phyloP scores from a whole-genome alignment of 129 eudicot genomes.

The Flaveria linearis region DNA sequence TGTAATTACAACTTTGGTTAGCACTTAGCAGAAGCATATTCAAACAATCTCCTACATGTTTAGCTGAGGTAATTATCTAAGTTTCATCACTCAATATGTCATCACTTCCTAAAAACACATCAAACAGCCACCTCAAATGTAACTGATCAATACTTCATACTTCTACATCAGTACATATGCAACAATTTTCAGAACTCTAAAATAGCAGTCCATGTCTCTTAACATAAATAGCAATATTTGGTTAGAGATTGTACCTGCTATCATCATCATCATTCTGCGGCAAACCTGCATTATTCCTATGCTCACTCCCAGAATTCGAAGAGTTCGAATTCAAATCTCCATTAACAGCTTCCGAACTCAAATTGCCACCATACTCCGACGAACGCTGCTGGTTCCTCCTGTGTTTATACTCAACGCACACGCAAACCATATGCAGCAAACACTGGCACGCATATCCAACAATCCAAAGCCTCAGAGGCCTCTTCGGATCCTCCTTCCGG shows the following conservation, averaged over 20 bases:
- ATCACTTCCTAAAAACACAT: not conserved
- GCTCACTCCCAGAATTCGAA: conserved; percentile 57
- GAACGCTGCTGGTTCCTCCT: conserved; percentile 44
- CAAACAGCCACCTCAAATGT: not conserved
- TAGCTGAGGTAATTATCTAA: not conserved
- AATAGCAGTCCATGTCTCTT: no score
- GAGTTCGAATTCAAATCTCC: conserved; percentile 29
- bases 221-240: not conserved
- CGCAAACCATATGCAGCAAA: conserved; percentile 73
- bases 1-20: not conserved
- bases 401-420: conserved; percentile 57
- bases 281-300: conserved; percentile 6
- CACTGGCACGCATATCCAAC: conserved; percentile 70
- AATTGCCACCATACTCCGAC: conserved; percentile 19
- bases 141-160: not conserved
- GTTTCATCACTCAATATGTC: not conserved
- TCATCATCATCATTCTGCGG: conserved; percentile 47
- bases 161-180: not conserved
- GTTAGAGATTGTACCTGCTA: conserved; percentile 41
- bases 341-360: conserved; percentile 28
- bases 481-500: conserved; percentile 46
- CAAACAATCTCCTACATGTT: not conserved
- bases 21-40: not conserved
- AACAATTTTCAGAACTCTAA: not conserved
- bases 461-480: conserved; percentile 83